phyloP scores from a whole-genome alignment of 768 basidiomycete species.

The Podaxis pistillaris region DNA sequence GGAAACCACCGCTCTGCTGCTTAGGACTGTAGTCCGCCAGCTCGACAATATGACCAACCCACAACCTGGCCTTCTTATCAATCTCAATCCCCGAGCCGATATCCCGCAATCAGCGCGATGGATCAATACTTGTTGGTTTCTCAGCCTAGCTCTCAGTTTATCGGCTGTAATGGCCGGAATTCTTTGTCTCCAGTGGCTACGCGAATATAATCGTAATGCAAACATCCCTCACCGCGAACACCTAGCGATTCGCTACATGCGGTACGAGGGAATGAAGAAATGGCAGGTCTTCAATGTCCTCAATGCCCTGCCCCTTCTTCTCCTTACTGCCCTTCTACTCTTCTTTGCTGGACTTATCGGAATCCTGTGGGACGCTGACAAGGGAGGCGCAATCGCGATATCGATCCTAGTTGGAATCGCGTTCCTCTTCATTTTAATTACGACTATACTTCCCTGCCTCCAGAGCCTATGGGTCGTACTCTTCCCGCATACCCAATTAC shows the following conservation, averaged over 20 bases:
- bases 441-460: slow-evolving; percentile 18
- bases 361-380: slow-evolving; percentile 15
- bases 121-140: slow-evolving; percentile 19
- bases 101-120: not conserved
- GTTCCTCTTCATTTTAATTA: slow-evolving; percentile 10
- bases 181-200: slow-evolving; percentile 21
- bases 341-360: slow-evolving; percentile 22
- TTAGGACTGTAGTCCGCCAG: not conserved
- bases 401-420: slow-evolving; percentile 9
- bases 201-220: slow-evolving; percentile 19
- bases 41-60: slow-evolving; percentile 19
- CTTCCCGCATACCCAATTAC: not conserved
- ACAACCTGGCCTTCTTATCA: not conserved
- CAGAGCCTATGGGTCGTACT: not conserved
- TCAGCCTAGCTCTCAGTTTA: slow-evolving; percentile 18
- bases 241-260: slow-evolving; percentile 17
- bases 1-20: slow-evolving; percentile 14
- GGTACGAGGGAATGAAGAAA: slow-evolving; percentile 16
- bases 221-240: slow-evolving; percentile 7
- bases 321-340: slow-evolving; percentile 17
- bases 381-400: slow-evolving; percentile 12
- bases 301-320: slow-evolving; percentile 14
- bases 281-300: slow-evolving; percentile 20
- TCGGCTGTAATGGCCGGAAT: slow-evolving; percentile 16
- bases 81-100: not conserved